phyloP scores from a whole-genome alignment of 805 yeast species.

The Lipomyces yamanashiensis region DNA sequence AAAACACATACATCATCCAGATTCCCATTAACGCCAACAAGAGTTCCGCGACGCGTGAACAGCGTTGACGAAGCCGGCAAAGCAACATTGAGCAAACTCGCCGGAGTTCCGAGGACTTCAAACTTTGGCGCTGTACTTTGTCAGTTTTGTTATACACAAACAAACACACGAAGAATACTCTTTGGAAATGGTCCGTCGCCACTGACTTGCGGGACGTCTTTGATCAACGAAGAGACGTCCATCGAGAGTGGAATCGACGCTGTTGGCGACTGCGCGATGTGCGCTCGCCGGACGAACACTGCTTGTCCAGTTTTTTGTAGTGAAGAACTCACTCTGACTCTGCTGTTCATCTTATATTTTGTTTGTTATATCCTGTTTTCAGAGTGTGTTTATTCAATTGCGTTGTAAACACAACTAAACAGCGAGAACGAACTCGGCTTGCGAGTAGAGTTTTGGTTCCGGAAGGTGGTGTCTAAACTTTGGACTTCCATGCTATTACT shows the following conservation, averaged over 20 bases:
- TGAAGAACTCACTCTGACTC: too few species aligned
- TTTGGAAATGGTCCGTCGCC: constrained; percentile 41
- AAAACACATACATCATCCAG: constrained; percentile 37
- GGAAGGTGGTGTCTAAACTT: too few species aligned
- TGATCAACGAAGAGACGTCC: constrained; percentile 38
- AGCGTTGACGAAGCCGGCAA: constrained; percentile 52
- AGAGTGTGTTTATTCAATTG: too few species aligned
- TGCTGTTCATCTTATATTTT: too few species aligned
- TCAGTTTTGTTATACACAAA: too few species aligned
- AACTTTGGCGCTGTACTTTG: constrained; percentile 46
- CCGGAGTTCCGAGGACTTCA: constrained; percentile 50
- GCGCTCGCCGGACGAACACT: constrained; percentile 20
- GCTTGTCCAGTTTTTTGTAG: too few species aligned
- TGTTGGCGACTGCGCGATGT: constrained; percentile 53
- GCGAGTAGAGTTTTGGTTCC: too few species aligned
- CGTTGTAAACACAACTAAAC: too few species aligned
- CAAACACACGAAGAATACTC: constrained; percentile 12
- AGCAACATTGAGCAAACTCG: constrained; percentile 50
- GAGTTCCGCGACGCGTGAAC: constrained; percentile 50
- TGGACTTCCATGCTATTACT: too few species aligned
- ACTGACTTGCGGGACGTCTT: constrained; percentile 36
- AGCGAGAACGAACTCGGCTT: too few species aligned
- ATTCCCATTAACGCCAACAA: constrained; percentile 54
- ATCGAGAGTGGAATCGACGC: constrained; percentile 38
- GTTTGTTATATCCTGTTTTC: too few species aligned